These are phyloP conservation scores for Psophocarpus tetragonolobus DNA, from an alignment of 306 rosid genomes.

Conservation along the genomic window DNA sequence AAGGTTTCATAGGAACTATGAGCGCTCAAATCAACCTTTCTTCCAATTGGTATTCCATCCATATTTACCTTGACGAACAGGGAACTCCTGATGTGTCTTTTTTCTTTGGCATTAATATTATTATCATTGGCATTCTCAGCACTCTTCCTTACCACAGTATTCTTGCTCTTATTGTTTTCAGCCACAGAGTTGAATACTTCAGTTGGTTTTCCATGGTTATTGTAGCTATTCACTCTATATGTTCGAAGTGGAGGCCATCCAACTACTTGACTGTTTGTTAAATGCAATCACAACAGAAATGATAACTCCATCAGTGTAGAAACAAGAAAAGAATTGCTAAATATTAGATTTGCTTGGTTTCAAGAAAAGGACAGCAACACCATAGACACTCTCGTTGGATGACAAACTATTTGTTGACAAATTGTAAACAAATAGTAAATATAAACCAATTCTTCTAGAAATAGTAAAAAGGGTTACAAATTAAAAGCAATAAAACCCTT, in stretches of 20 bases:
- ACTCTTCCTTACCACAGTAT: constrained; percentile 32
- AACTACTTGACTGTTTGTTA: constrained; percentile 75
- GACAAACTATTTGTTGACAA: constrained; percentile 22
- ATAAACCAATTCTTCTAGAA: constrained; percentile 1
- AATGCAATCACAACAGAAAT: constrained; percentile 40
- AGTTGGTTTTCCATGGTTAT: constrained; percentile 57
- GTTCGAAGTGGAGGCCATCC: constrained; percentile 97
- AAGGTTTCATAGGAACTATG: constrained; percentile 79
- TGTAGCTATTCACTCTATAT: constrained; percentile 77
- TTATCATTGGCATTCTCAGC: constrained; percentile 42
- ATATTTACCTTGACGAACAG: constrained; percentile 85
- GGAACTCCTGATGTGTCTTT: constrained; percentile 51
- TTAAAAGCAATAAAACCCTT: constrained; percentile 13
- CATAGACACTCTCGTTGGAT: not conserved
- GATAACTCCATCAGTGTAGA: constrained; percentile 31
- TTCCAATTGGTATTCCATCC: constrained; percentile 89
- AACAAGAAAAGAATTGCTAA: constrained; percentile 12
- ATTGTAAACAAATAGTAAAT: not conserved
- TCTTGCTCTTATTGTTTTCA: constrained; percentile 49
- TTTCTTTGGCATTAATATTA: constrained; percentile 48
- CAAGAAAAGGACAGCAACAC: not conserved
- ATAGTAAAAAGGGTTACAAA: not conserved
- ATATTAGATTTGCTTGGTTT: not conserved
- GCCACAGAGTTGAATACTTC: constrained; percentile 54
- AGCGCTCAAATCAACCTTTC: constrained; percentile 84